These are phyloP conservation scores for Sodiomyces alkalinus DNA, from an alignment of 2,329 filamentous ascomycete genomes.

Conservation along the genomic window DNA sequence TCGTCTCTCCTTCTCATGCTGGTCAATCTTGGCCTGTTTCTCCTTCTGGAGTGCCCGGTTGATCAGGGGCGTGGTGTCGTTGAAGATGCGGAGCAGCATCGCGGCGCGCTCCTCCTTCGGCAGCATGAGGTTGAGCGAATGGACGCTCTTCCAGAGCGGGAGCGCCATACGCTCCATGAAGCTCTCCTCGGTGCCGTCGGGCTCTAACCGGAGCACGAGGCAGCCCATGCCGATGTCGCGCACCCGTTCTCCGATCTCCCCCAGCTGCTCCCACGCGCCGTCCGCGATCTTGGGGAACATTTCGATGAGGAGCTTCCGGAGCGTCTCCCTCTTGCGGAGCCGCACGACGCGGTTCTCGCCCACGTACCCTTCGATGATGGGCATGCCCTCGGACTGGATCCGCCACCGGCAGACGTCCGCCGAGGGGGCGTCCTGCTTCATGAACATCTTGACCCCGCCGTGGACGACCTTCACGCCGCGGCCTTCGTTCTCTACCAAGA, in stretches of 20 bases:
- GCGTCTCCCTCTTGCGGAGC: slow-evolving; percentile 62
- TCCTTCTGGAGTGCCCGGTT: slow-evolving; percentile 46
- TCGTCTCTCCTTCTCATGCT: slow-evolving; percentile 19
- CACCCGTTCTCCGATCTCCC: slow-evolving; percentile 77
- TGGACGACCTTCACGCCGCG: slow-evolving; percentile 91
- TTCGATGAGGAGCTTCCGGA: slow-evolving; percentile 72
- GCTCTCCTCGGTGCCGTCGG: slow-evolving; percentile 44
- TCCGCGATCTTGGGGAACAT: slow-evolving; percentile 88
- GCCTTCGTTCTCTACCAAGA: slow-evolving; percentile 76
- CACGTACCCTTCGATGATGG: slow-evolving; percentile 82
- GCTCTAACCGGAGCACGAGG: slow-evolving; percentile 74
- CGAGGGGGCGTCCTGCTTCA: slow-evolving; percentile 87
- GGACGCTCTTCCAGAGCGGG: slow-evolving; percentile 85
- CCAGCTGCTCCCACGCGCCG: slow-evolving; percentile 58
- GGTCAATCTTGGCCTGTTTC: slow-evolving; percentile 16
- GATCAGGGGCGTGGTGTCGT: slow-evolving; percentile 72
- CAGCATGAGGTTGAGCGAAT: slow-evolving; percentile 90
- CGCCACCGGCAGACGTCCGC: slow-evolving; percentile 84
- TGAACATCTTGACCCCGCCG: slow-evolving; percentile 96
- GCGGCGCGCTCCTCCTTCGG: slow-evolving; percentile 92
- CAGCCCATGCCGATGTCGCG: slow-evolving; percentile 76
- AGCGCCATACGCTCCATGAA: slow-evolving; percentile 70
- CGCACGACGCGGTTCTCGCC: slow-evolving; percentile 61
- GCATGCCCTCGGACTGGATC: slow-evolving; percentile 87
- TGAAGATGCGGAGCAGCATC: slow-evolving; percentile 82